Base-by-base conservation (phyloP, 805 yeast genomes). In the Nakazawaea sp. region DNA sequence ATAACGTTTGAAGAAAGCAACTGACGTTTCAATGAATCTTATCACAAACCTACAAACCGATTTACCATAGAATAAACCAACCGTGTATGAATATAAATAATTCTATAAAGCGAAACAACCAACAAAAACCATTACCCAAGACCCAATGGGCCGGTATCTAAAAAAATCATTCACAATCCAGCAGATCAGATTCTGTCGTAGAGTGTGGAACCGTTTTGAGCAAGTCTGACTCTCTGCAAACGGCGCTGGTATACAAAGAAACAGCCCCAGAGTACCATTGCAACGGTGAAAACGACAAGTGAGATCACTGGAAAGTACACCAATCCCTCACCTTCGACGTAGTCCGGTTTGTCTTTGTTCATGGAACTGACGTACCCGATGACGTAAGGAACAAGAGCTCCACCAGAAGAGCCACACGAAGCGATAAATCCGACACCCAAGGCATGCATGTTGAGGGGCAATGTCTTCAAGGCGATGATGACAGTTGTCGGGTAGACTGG, bases 341-440 rank as follows among this genome's bases (percentile, higher is more conserved):
- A 28, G 18, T 40, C 47, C 16, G 30, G 26, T 4, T 33, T 19
- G 23, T 27, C 41, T 12, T 21, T 33, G 32, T 33, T 38, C 13
- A 33, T 29, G 40, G 63, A 61, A 23, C 69, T 53, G 13, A 68
- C 46, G 20, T 55, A 54, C 9, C 95, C 95, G 25, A 79, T 66
- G 3, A 75, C 38, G 44, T 76, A 81, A 1, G 94, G 92, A 6
- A 84, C 44, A 0, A 75, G 66, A 0, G 94, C 92, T 13, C 81
- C 83, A 1, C 95, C 95, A 12, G 81, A 75, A 3, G 90, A 89
- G 4, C 94, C 95, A 42, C 84, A 53, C 0, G 92, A 87, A 38
- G 88, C 77, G 20, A 81, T 75, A 36, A 82, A 65, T 0, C 95
- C 89, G 7, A 86, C 68, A 1, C 87, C 89, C 15, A 74, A 58